Base-by-base conservation (phyloP, 305 asterid species). In the Andrographis paniculata region DNA sequence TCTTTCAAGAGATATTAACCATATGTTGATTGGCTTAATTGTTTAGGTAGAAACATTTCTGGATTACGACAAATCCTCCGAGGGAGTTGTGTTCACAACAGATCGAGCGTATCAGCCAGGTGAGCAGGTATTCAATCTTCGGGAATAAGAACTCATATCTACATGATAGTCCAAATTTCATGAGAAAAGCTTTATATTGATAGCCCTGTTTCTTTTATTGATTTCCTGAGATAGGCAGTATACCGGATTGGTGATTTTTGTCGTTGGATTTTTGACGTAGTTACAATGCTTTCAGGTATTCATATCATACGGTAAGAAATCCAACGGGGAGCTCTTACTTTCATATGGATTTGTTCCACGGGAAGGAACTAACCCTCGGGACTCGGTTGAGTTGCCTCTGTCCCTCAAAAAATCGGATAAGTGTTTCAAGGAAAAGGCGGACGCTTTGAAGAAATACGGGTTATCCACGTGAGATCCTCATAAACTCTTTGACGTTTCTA, bases 31-130 rank as follows among this genome's bases (percentile, higher is more conserved):
- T 43, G 58, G 61, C 23, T 23, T 57, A 52, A 45, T 54, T 53
- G 53, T 44, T 70, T 64, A 85, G 95, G 93, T 85, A 46, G 84
- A 78, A 45, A 82, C 95, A 7, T 89, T 85, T 78, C 89, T 89
- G 20, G 98, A 89, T 55, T 89, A 85, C 40, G 98, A 89, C 52
- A 82, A 65, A 68, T 79, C 95, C 47, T 77, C 98, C 36, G 73
- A 76, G 54, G 97, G 95, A 63, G 87, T 88, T 47, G 94, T 85
- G 56, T 88, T 77, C 68, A 79, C 85, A 4, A 89, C 98, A 0
- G 98, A 89, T 59, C 74, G 95, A 74, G 83, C 79, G 22, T 85
- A 89, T 73, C 91, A 77, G 76, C 95, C 91, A 85, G 95, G 95
- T 82, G 97, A 89, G 95, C 97, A 89, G 95, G 97, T 89, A 89